Conservation (phyloP, 805 yeast species). For the Nakazawaea ernobii region DNA sequence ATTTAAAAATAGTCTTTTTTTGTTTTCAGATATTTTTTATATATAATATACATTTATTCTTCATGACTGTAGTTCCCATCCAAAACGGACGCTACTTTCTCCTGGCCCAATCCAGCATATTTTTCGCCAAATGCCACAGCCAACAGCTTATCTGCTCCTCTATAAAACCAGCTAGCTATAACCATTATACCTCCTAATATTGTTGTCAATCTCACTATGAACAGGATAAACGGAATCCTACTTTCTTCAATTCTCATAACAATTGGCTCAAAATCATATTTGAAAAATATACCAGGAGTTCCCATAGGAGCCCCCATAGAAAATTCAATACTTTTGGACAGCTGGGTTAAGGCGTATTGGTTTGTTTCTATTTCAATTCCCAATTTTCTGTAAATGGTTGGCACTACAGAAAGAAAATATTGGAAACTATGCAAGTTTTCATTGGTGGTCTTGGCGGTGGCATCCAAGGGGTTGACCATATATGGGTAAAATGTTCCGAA, state of each 20-base stretch:
- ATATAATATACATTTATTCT: neutral
- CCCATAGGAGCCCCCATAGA: constrained; percentile 39
- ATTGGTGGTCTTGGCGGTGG: constrained; percentile 53
- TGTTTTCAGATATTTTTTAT: neutral
- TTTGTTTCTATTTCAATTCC: constrained; percentile 75
- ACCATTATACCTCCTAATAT: constrained; percentile 79
- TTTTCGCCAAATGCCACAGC: constrained; percentile 53
- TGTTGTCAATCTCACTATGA: constrained; percentile 72
- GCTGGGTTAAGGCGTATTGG: constrained; percentile 73
- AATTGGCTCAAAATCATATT: constrained; percentile 86
- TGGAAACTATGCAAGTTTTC: constrained; percentile 46
- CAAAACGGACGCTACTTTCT: constrained; percentile 19
- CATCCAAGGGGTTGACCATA: constrained; percentile 83
- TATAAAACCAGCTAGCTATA: constrained; percentile 60
- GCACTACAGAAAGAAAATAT: constrained; percentile 76
- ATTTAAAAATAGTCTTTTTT: neutral
- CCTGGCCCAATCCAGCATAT: constrained; percentile 43
- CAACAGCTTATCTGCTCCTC: constrained; percentile 49
- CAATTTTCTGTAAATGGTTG: constrained; percentile 66
- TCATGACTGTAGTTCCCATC: constrained; percentile 1
- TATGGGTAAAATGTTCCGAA: constrained; percentile 89
- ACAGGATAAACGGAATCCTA: constrained; percentile 72
- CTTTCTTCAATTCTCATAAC: constrained; percentile 62
- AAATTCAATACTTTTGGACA: constrained; percentile 16
- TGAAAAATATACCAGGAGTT: constrained; percentile 76